Percentiles rank a stretch among this genome's conserved stretches.
Evolutionary conservation across 2,329 filamentous ascomycete genomes (phyloP).

Genomic region (Aspergillus sclerotialis): DNA sequence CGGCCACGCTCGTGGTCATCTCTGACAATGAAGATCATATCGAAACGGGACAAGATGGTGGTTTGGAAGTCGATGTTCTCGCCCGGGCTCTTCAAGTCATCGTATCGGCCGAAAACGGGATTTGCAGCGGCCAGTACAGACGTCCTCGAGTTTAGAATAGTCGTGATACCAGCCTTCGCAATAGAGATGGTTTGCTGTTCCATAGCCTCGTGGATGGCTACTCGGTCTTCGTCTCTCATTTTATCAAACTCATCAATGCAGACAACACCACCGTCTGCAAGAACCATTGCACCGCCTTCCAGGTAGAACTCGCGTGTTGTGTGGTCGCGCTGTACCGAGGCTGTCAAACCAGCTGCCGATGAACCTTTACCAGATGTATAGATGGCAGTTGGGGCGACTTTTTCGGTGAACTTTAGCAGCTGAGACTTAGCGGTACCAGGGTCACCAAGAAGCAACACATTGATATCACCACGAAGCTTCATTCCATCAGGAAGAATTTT

Average conservation of each 20-base stretch:
- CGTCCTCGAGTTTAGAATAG: conserved; percentile 90
- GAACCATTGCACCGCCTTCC: conserved; percentile 96
- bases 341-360: conserved; percentile 92
- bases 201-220: conserved; percentile 99
- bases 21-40: conserved; percentile 99
- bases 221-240: conserved; percentile 96
- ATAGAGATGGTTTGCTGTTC: conserved; percentile 99
- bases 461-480: conserved; percentile 96
- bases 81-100: conserved; percentile 93
- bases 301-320: conserved; percentile 94
- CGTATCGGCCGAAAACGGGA: conserved; percentile 94
- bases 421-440: conserved; percentile 98
- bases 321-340: conserved; percentile 89
- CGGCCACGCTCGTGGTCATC: conserved; percentile 86
- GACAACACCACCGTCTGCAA: conserved; percentile 92
- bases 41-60: conserved; percentile 94
- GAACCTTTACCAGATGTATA: conserved; percentile 99
- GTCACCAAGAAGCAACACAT: conserved; percentile 91
- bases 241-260: conserved; percentile 99
- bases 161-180: conserved; percentile 96
- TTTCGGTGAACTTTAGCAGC: conserved; percentile 93
- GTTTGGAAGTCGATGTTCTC: conserved; percentile 99
- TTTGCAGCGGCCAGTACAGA: conserved; percentile 94
- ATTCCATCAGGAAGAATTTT: conserved; percentile 97
- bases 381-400: conserved; percentile 91